A percentile compares a stretch with the other conserved stretches of the same genome.
phyloP scores from a whole-genome alignment of 306 rosid genomes.

The Mimosa pudica region DNA sequence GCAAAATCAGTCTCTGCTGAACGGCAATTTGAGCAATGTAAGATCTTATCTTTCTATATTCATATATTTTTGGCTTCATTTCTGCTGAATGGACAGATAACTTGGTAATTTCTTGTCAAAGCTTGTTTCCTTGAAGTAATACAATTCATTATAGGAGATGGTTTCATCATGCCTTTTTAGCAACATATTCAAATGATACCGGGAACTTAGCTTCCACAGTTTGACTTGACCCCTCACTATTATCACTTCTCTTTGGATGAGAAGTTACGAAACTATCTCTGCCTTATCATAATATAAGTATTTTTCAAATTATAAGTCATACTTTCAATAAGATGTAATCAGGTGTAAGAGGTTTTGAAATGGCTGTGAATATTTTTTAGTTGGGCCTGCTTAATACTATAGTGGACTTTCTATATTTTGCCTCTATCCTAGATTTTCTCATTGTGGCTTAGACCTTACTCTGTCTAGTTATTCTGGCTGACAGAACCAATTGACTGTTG shows the following conservation, averaged over 20 bases:
- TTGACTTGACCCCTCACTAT: background rate
- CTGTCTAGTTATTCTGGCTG: slow-evolving; percentile 7
- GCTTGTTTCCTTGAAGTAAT: background rate
- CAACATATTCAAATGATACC: slow-evolving; percentile 4
- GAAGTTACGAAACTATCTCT: background rate
- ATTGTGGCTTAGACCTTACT: background rate
- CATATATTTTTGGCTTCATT: slow-evolving; percentile 25
- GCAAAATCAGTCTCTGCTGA: slow-evolving; percentile 54
- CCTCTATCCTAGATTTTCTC: background rate
- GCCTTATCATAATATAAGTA: background rate
- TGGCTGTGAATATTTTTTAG: slow-evolving; percentile 7
- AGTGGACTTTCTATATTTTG: background rate
- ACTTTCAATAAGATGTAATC: slow-evolving; percentile 11
- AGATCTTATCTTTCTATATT: slow-evolving; percentile 35
- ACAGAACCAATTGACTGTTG: slow-evolving; percentile 1
- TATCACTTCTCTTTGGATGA: slow-evolving; percentile 14
- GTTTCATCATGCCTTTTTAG: slow-evolving; percentile 9
- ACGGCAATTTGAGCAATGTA: slow-evolving; percentile 55
- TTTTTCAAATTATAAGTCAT: background rate
- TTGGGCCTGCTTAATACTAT: background rate
- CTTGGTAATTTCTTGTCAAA: background rate
- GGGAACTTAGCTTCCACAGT: background rate
- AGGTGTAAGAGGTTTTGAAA: slow-evolving; percentile 9
- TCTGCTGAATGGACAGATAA: slow-evolving; percentile 9
- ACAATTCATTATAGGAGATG: background rate